These are phyloP conservation scores for Spathaspora arborariae DNA, from an alignment of 805 yeast genomes.

Conservation along the genomic window DNA sequence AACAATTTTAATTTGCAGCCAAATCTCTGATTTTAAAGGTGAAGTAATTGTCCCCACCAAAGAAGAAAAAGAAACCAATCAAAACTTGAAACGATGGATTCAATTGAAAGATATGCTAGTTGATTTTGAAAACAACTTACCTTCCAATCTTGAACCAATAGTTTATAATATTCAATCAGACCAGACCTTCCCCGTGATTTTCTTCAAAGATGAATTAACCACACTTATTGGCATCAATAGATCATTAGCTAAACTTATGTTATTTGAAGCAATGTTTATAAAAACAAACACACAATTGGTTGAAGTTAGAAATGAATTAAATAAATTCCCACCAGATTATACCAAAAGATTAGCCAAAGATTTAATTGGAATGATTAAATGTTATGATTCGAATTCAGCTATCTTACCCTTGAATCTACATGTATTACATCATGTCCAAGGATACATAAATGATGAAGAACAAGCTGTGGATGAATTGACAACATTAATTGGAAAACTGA, in stretches of 20 bases:
- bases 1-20: slow-evolving; percentile 22
- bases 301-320: slow-evolving; percentile 16
- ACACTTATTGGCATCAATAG: slow-evolving; percentile 29
- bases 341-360: slow-evolving; percentile 28
- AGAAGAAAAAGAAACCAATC: slow-evolving; percentile 22
- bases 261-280: slow-evolving; percentile 25
- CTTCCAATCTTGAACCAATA: slow-evolving; percentile 27
- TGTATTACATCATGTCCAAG: slow-evolving; percentile 25
- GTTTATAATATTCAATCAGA: slow-evolving; percentile 20
- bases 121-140: slow-evolving; percentile 28
- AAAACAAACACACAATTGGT: slow-evolving; percentile 13
- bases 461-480: slow-evolving; percentile 17
- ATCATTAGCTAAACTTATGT: slow-evolving; percentile 26
- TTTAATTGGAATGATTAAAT: slow-evolving; percentile 34
- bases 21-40: slow-evolving; percentile 27
- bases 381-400: slow-evolving; percentile 29
- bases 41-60: slow-evolving; percentile 22
- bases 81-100: slow-evolving; percentile 24
- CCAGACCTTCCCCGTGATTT: slow-evolving; percentile 27
- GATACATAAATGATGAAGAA: slow-evolving; percentile 20
- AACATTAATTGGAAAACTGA: slow-evolving; percentile 16
- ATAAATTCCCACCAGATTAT: slow-evolving; percentile 22
- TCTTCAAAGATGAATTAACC: slow-evolving; percentile 31
- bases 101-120: slow-evolving; percentile 21
- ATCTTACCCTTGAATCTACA: slow-evolving; percentile 37